Conservation (phyloP, 2,329 filamentous ascomycete species). For the Graphilbum sp. region DNA sequence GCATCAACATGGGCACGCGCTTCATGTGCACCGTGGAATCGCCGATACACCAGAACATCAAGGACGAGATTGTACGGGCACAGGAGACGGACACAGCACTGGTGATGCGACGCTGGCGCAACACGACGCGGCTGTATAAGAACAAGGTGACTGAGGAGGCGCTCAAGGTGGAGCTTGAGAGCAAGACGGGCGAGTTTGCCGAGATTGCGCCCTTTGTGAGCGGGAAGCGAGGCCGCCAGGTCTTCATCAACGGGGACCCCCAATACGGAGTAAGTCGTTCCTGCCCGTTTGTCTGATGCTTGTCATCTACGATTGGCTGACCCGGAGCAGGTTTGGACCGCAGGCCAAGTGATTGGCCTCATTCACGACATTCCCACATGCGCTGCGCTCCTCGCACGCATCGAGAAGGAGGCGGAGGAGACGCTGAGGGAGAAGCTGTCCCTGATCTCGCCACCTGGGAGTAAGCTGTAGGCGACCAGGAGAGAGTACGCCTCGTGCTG, state of each 20-base stretch:
- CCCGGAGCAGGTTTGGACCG: constrained; percentile 67
- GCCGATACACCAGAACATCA: constrained; percentile 85
- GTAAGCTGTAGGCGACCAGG: constrained; percentile 34
- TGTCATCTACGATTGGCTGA: constrained; percentile 3
- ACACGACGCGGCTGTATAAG: constrained; percentile 74
- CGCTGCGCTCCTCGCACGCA: constrained; percentile 48
- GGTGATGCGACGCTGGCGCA: constrained; percentile 78
- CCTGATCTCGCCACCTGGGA: constrained; percentile 31
- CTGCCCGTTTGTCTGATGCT: no score
- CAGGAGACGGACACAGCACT: constrained; percentile 85
- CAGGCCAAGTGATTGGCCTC: constrained; percentile 82
- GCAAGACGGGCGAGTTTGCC: constrained; percentile 69
- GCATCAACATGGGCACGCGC: constrained; percentile 95
- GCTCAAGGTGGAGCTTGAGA: constrained; percentile 68
- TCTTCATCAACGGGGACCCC: constrained; percentile 82
- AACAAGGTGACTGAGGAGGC: constrained; percentile 79
- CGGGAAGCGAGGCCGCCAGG: constrained; percentile 77
- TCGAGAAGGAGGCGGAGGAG: constrained; percentile 60
- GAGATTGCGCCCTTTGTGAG: constrained; percentile 79
- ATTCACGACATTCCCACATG: constrained; percentile 76
- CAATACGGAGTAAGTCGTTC: constrained; percentile 61
- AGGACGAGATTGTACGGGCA: constrained; percentile 76
- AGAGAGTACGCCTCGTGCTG: background rate
- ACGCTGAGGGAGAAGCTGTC: constrained; percentile 42
- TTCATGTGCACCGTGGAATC: constrained; percentile 96